Evolutionary conservation across 768 basidiomycete genomes (phyloP), one percentile per base, ranked within the genome.

Genomic region (Hemileccinum impolitum): DNA sequence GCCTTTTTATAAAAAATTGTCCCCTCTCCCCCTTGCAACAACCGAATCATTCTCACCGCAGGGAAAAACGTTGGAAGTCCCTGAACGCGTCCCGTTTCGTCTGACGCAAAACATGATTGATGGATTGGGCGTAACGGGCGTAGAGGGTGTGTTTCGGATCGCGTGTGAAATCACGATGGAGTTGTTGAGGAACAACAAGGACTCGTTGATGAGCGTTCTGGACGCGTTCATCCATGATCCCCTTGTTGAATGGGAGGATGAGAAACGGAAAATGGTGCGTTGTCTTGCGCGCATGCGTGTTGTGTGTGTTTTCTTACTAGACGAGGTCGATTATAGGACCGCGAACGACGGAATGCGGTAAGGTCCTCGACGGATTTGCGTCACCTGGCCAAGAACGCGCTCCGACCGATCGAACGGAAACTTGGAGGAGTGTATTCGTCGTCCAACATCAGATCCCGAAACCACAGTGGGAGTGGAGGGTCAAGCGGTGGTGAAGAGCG

Each of bases 211-310:
- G 87, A 94, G 85, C 64, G 91, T 98, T 0, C 78, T 99, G 34
- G 95, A 97, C 62, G 91, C 96, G 1, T 98, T 98, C 65, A 82
- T 94, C 26, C 95, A 98, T 58, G 96, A 99, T 66, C 96, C 96
- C 1, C 77, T 99, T 3, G 87, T 94, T 28, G 95, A 98, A 67
- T 98, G 94, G 91, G 87, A 91, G 52, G 85, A 91, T 37, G 84
- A 89, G 64, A 84, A 82, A 53, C 78, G 83, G 13, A 85, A 80
- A 60, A 69, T 81, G 64, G 81, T 84, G 52, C 21, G 74, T 53
- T 30, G 28, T 30, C 8, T 30, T 9, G 4, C 9, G 28, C 8
- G 28, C 8, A 23, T 23, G 3, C 23, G 23, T 23, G 23, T 23
- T 23, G 3, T 6, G 23, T 23, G 23, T 23, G 23, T 23, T 23